A percentile compares a stretch with the other conserved stretches of the same genome.
These are phyloP conservation scores for Alternaria arbusti DNA, from an alignment of 2,329 filamentous ascomycete species.

Conservation along the genomic window DNA sequence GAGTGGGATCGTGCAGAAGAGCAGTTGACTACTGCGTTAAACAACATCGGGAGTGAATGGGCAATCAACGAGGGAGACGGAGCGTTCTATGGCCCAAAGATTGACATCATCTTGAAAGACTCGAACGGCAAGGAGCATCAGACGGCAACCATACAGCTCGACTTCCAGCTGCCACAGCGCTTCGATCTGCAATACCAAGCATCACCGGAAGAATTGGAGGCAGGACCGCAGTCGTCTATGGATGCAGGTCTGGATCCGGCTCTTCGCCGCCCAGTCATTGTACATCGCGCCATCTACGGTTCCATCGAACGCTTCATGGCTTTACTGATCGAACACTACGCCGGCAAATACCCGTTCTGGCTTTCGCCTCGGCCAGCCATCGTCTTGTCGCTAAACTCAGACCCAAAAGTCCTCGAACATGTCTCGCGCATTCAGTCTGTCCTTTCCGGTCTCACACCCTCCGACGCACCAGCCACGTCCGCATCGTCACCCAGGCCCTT, in stretches of 20 bases:
- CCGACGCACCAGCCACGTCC: conserved; percentile 13
- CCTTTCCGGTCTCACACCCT: conserved; percentile 34
- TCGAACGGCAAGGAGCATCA: conserved; percentile 82
- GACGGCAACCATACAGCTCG: conserved; percentile 86
- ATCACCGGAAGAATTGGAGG: conserved; percentile 68
- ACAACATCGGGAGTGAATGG: conserved; percentile 71
- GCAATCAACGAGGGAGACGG: conserved; percentile 80
- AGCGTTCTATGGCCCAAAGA: conserved; percentile 91
- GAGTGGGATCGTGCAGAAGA: conserved; percentile 73
- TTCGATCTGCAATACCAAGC: conserved; percentile 79
- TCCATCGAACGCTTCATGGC: conserved; percentile 87
- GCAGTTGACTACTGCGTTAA: conserved; percentile 69
- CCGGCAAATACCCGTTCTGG: conserved; percentile 84
- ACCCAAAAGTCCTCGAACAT: conserved; percentile 59
- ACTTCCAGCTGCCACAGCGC: conserved; percentile 85
- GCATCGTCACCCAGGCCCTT: conserved; percentile 42
- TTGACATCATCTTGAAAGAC: conserved; percentile 82
- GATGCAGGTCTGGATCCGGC: conserved; percentile 44
- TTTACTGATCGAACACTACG: conserved; percentile 81
- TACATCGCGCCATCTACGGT: conserved; percentile 84
- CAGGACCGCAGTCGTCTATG: conserved; percentile 54
- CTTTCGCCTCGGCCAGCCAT: conserved; percentile 79
- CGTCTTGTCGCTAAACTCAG: conserved; percentile 74
- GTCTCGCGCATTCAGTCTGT: conserved; percentile 50
- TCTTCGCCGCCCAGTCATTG: conserved; percentile 69